These are phyloP conservation scores for Daldinia sp. DNA, from an alignment of 2,329 filamentous ascomycete species.

Conservation along the genomic window DNA sequence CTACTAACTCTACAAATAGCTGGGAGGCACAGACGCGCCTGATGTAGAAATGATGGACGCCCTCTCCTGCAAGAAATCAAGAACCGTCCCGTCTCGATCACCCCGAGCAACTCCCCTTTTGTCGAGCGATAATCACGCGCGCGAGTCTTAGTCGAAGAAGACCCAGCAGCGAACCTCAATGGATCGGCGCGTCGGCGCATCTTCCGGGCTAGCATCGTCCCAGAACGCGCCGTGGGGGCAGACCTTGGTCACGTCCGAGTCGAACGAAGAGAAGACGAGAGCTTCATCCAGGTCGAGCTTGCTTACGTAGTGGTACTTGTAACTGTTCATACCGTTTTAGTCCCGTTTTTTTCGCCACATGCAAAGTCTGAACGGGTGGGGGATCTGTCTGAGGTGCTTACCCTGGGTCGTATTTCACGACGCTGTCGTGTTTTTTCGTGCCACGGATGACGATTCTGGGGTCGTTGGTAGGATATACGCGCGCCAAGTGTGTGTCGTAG, in stretches of 20 bases:
- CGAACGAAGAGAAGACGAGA: conserved; percentile 49
- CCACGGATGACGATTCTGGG: conserved; percentile 46
- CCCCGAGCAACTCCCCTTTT: conserved; percentile 17
- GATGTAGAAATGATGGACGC: conserved; percentile 40
- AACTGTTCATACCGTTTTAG: conserved; percentile 37
- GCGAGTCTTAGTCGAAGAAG: conserved; percentile 43
- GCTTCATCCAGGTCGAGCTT: conserved; percentile 46
- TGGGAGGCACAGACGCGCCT: conserved; percentile 20
- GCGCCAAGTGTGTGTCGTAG: conserved; percentile 47
- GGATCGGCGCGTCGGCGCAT: conserved; percentile 47
- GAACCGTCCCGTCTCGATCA: conserved; percentile 21
- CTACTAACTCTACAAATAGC: conserved; percentile 15
- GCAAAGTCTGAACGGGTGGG: not conserved
- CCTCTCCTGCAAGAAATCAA: conserved; percentile 24
- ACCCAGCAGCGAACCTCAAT: conserved; percentile 51
- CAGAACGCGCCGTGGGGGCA: conserved; percentile 50
- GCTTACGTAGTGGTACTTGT: conserved; percentile 50
- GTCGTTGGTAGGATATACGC: conserved; percentile 47
- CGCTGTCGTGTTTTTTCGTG: conserved; percentile 48
- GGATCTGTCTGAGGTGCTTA: conserved; percentile 30
- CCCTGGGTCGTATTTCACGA: conserved; percentile 48
- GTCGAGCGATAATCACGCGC: conserved; percentile 6
- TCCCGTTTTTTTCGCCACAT: conserved; percentile 4
- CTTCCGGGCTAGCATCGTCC: conserved; percentile 45
- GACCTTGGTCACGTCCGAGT: conserved; percentile 48